Evolutionary conservation across 2,329 filamentous ascomycete genomes (phyloP).

Genomic region (Neocatenulostroma microsporum): DNA sequence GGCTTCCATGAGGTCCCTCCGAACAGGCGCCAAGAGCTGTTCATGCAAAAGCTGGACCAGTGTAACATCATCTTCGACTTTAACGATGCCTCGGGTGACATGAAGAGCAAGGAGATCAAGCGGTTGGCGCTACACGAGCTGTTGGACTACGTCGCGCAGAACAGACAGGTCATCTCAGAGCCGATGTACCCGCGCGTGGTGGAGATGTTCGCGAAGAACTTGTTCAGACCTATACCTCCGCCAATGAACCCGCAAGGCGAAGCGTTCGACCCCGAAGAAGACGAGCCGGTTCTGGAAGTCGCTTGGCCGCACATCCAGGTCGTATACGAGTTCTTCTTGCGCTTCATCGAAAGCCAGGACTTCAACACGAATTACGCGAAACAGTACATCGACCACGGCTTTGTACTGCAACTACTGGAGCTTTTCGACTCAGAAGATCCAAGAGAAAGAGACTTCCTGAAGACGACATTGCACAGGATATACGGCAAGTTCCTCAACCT

Average conservation of each 20-base stretch:
- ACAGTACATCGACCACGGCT: conserved; percentile 96
- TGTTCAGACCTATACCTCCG: conserved; percentile 93
- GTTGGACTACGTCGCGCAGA: conserved; percentile 96
- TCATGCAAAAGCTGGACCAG: conserved; percentile 99
- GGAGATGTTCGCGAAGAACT: conserved; percentile 98
- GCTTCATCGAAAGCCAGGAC: conserved; percentile 98
- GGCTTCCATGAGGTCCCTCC: conserved; percentile 97
- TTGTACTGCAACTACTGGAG: conserved; percentile 91
- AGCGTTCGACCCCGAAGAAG: conserved; percentile 96
- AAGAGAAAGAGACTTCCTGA: conserved; percentile 90
- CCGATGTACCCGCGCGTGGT: conserved; percentile 98
- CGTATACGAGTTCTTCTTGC: conserved; percentile 97
- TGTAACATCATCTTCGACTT: conserved; percentile 99
- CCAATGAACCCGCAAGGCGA: conserved; percentile 97
- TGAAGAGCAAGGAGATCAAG: conserved; percentile 99
- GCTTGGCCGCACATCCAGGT: conserved; percentile 99
- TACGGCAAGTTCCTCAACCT: conserved; percentile 99
- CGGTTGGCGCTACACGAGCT: conserved; percentile 89
- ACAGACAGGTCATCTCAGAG: conserved; percentile 95
- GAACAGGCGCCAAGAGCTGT: conserved; percentile 87
- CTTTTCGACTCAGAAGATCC: conserved; percentile 98
- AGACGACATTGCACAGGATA: conserved; percentile 94
- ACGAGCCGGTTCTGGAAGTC: conserved; percentile 94
- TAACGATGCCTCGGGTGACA: conserved; percentile 94
- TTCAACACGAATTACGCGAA: conserved; percentile 99